Conservation (phyloP, 208 protist species). For the Trypanosoma avium region DNA sequence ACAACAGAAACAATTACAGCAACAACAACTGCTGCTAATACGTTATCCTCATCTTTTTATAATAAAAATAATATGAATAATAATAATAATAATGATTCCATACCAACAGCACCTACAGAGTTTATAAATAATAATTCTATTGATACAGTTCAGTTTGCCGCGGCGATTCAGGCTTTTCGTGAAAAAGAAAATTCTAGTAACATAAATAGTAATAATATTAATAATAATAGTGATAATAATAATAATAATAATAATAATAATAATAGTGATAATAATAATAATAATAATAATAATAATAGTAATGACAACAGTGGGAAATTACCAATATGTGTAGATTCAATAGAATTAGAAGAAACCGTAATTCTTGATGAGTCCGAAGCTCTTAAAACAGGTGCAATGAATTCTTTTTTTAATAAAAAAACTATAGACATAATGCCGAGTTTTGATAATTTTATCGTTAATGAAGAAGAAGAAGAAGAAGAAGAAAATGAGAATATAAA, state of each 20-base stretch:
- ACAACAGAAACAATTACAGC: background rate
- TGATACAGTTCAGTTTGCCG: background rate
- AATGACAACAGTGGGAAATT: background rate
- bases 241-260: background rate
- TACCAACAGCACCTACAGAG: too few relatives aligned
- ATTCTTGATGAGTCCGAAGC: slow-evolving; percentile 28
- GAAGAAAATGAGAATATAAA: background rate
- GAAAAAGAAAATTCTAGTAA: background rate
- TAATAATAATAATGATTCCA: too few relatives aligned
- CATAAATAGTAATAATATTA: too few relatives aligned
- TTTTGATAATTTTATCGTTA: slow-evolving; percentile 53
- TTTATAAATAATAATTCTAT: too few relatives aligned
- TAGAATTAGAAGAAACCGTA: slow-evolving; percentile 37
- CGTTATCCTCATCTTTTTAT: too few relatives aligned
- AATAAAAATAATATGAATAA: too few relatives aligned
- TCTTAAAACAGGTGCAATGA: slow-evolving; percentile 43
- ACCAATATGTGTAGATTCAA: too few relatives aligned
- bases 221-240: too few relatives aligned
- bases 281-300: background rate
- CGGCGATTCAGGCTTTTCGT: background rate
- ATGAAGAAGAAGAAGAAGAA: background rate
- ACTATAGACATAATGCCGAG: slow-evolving; percentile 34
- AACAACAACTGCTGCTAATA: background rate
- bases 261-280: background rate
- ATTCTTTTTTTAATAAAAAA: slow-evolving; percentile 38